Conservation (phyloP, 2,329 filamentous ascomycete species). For the Knufia petricola region DNA sequence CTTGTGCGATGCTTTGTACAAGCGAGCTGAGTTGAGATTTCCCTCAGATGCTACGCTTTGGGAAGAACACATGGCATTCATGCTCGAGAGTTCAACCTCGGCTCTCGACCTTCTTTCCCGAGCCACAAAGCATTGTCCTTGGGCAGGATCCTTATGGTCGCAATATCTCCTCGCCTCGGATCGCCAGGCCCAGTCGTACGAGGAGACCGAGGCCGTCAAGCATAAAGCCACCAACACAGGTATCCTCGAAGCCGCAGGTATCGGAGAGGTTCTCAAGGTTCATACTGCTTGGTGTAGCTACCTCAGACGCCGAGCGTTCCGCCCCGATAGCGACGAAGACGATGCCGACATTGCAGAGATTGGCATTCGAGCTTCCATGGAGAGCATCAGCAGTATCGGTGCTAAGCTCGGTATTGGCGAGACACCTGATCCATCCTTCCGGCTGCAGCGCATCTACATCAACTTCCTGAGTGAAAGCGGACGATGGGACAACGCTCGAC, state of each 20-base stretch:
- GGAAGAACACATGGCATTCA: slow-evolving; percentile 73
- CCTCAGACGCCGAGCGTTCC: slow-evolving; percentile 74
- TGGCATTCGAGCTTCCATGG: slow-evolving; percentile 73
- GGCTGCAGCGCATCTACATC: slow-evolving; percentile 83
- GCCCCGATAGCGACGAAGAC: slow-evolving; percentile 63
- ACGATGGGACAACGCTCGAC: slow-evolving; percentile 65
- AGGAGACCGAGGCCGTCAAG: slow-evolving; percentile 80
- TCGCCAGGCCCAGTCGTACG: slow-evolving; percentile 63
- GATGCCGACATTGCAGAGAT: slow-evolving; percentile 84
- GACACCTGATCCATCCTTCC: slow-evolving; percentile 77
- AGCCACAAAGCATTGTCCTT: slow-evolving; percentile 82
- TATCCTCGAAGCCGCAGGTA: slow-evolving; percentile 71
- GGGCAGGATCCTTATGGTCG: slow-evolving; percentile 85
- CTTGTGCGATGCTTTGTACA: slow-evolving; percentile 57
- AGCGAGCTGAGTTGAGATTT: slow-evolving; percentile 66
- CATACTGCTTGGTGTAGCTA: slow-evolving; percentile 94
- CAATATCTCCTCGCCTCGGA: slow-evolving; percentile 80
- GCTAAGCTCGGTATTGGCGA: slow-evolving; percentile 64
- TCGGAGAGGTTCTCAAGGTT: slow-evolving; percentile 81
- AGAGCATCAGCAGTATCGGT: slow-evolving; percentile 70
- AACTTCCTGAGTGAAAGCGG: slow-evolving; percentile 81
- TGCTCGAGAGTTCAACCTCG: slow-evolving; percentile 46
- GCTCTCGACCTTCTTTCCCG: slow-evolving; percentile 64
- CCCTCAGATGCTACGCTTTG: slow-evolving; percentile 66
- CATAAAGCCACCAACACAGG: slow-evolving; percentile 81